These are phyloP conservation scores for Umbelopsis sp. DNA, from an alignment of 192 early-diverging fungal genomes.

Conservation along the genomic window DNA sequence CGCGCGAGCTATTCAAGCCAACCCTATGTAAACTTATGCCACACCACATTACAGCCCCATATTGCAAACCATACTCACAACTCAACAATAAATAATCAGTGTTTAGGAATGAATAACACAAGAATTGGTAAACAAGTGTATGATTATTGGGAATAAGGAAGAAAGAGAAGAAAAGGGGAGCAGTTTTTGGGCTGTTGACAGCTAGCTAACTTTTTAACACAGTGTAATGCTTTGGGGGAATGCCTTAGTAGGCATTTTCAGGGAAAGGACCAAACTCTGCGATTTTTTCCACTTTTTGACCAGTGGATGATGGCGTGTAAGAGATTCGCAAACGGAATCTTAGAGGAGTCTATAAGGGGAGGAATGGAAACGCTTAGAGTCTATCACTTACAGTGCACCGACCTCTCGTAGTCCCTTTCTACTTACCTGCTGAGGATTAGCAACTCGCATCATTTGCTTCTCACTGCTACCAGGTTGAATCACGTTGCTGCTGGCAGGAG, in stretches of 20 bases:
- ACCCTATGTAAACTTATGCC: too few species aligned
- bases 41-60: too few species aligned
- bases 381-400: too few species aligned
- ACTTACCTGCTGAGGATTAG: constrained; percentile 79
- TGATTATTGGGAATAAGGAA: background rate
- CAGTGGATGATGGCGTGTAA: constrained; percentile 45
- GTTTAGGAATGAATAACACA: background rate
- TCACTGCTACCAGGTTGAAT: constrained; percentile 63
- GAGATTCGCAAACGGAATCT: constrained; percentile 57
- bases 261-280: constrained; percentile 62
- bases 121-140: background rate
- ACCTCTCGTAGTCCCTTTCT: background rate
- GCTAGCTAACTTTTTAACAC: too few species aligned
- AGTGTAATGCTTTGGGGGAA: too few species aligned
- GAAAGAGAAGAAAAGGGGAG: background rate
- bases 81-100: background rate
- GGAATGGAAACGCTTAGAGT: background rate
- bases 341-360: constrained; percentile 47
- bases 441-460: constrained; percentile 81
- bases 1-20: too few species aligned
- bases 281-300: constrained; percentile 53
- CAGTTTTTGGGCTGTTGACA: too few species aligned
- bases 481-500: constrained; percentile 69
- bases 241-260: constrained; percentile 50
- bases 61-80: background rate